Conservation (phyloP, 345 rosid species). For the Melaleuca quinquenervia region DNA sequence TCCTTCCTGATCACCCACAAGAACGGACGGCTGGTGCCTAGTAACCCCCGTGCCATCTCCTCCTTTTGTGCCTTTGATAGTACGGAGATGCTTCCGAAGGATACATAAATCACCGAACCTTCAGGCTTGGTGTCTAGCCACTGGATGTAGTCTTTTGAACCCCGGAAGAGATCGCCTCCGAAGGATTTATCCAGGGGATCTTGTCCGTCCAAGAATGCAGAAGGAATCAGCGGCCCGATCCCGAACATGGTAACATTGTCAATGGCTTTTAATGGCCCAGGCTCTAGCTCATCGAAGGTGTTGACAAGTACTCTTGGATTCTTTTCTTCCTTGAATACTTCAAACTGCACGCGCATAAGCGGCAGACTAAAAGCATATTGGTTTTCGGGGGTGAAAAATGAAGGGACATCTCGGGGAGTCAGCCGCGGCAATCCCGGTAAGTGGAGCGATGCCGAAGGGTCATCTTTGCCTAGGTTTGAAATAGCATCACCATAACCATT, state of each 20-base stretch:
- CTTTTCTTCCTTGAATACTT: conserved; percentile 18
- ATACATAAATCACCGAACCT: conserved; percentile 27
- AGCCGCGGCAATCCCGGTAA: neutral
- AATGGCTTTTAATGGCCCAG: conserved; percentile 23
- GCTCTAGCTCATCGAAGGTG: conserved; percentile 50
- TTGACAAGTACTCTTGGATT: conserved; percentile 40
- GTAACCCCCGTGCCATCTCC: conserved; percentile 33
- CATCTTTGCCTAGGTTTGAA: neutral
- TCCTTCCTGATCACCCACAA: conserved; percentile 40
- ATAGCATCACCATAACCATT: conserved; percentile 23
- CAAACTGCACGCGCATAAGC: conserved; percentile 13
- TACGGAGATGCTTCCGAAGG: conserved; percentile 36
- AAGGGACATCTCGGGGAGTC: conserved; percentile 33
- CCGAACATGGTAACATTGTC: conserved; percentile 12
- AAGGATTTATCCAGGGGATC: conserved; percentile 9
- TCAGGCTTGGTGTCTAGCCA: conserved; percentile 34
- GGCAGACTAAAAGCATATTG: neutral
- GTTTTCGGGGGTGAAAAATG: conserved; percentile 22
- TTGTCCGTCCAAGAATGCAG: conserved; percentile 9
- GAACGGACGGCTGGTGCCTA: conserved; percentile 23
- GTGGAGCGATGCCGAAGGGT: neutral
- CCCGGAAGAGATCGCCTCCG: conserved; percentile 18
- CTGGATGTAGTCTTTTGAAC: conserved; percentile 15
- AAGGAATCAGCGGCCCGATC: conserved; percentile 45
- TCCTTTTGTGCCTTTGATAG: conserved; percentile 28